A percentile compares a stretch with the other conserved stretches of the same genome.
phyloP scores from a whole-genome alignment of 495 filamentous ascomycete genomes.

The Neurospora cerealis region DNA sequence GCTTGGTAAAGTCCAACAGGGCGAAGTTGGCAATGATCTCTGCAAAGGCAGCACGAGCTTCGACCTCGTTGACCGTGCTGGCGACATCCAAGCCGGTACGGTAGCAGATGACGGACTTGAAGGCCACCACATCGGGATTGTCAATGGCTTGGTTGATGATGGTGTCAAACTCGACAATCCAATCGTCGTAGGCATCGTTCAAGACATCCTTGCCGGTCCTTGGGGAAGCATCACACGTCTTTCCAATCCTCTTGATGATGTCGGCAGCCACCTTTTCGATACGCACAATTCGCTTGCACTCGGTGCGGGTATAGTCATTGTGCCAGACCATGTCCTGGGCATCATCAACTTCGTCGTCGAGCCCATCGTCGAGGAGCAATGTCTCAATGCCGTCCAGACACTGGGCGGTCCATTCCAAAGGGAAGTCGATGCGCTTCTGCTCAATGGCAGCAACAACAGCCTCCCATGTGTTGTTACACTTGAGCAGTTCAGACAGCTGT shows the following conservation, averaged over 20 bases:
- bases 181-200: slow-evolving; percentile 23
- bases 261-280: slow-evolving; percentile 69
- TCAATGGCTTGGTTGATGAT: slow-evolving; percentile 43
- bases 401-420: slow-evolving; percentile 46
- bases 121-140: slow-evolving; percentile 64
- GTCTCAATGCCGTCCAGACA: slow-evolving; percentile 70
- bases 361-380: slow-evolving; percentile 70
- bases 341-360: slow-evolving; percentile 45
- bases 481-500: slow-evolving; percentile 55
- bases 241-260: slow-evolving; percentile 43
- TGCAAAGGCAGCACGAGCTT: slow-evolving; percentile 15
- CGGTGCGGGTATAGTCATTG: slow-evolving; percentile 48
- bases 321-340: slow-evolving; percentile 61
- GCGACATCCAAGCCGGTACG: slow-evolving; percentile 60
- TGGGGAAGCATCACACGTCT: slow-evolving; percentile 7
- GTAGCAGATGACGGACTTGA: slow-evolving; percentile 83
- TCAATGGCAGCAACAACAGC: slow-evolving; percentile 52
- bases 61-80: slow-evolving; percentile 14
- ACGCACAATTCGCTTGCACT: slow-evolving; percentile 69
- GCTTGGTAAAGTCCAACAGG: slow-evolving; percentile 25
- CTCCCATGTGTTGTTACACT: slow-evolving; percentile 50
- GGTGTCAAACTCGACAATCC: slow-evolving; percentile 20
- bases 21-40: slow-evolving; percentile 19
- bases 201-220: slow-evolving; percentile 9
- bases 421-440: slow-evolving; percentile 42